Percentiles rank a stretch among this genome's conserved stretches.
phyloP scores from a whole-genome alignment of 1,139 yeast genomes.

The Suhomyces coccinellae region DNA sequence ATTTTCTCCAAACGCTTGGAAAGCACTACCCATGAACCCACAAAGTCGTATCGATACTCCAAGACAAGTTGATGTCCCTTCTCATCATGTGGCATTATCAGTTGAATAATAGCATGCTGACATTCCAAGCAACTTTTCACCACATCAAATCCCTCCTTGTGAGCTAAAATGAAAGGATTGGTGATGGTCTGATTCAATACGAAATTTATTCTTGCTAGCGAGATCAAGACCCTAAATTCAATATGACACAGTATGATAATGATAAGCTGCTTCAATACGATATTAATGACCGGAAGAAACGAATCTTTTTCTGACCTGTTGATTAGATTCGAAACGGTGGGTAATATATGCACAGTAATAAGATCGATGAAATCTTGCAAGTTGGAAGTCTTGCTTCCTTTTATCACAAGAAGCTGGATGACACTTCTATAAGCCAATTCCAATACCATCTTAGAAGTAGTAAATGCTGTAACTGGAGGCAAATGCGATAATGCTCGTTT shows the following conservation, averaged over 20 bases:
- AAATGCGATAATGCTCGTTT: slow-evolving; percentile 43
- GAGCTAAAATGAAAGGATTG: slow-evolving; percentile 29
- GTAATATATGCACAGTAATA: slow-evolving; percentile 23
- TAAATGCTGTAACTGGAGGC: slow-evolving; percentile 45
- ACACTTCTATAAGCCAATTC: slow-evolving; percentile 27
- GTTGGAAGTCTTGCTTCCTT: slow-evolving; percentile 3
- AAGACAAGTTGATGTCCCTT: slow-evolving; percentile 22
- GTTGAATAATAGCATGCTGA: slow-evolving; percentile 13
- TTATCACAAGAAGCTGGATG: slow-evolving; percentile 14
- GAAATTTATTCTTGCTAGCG: slow-evolving; percentile 32
- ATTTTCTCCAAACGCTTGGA: slow-evolving; percentile 11
- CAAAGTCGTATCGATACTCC: slow-evolving; percentile 36
- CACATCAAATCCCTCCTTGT: slow-evolving; percentile 17
- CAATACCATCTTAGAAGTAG: slow-evolving; percentile 25
- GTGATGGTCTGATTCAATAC: slow-evolving; percentile 31
- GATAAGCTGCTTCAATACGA: slow-evolving; percentile 19
- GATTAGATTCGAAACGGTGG: slow-evolving; percentile 24
- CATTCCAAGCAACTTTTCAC: slow-evolving; percentile 16
- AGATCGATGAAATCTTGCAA: slow-evolving; percentile 20
- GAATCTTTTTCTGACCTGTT: slow-evolving; percentile 13
- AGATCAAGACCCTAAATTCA: slow-evolving; percentile 23
- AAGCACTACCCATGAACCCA: slow-evolving; percentile 30
- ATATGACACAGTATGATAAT: slow-evolving; percentile 16
- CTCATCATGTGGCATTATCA: slow-evolving; percentile 15
- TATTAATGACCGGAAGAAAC: slow-evolving; percentile 12